Evolutionary conservation across 2,329 filamentous ascomycete genomes (phyloP).

Genomic region (Neurospora crassa): DNA sequence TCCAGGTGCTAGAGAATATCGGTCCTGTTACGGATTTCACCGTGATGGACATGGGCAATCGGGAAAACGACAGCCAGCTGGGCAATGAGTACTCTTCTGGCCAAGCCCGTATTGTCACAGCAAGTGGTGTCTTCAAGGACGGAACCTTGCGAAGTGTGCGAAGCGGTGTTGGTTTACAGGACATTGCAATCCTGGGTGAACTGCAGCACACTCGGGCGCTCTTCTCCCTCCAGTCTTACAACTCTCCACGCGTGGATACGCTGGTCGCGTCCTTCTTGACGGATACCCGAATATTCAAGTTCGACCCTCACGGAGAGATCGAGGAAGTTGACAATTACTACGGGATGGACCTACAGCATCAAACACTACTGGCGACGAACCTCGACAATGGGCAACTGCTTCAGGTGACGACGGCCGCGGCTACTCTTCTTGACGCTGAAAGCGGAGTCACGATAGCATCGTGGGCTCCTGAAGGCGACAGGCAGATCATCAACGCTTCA

Average conservation of each 20-base stretch:
- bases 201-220: slow-evolving; percentile 65
- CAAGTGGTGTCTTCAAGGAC: slow-evolving; percentile 82
- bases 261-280: slow-evolving; percentile 73
- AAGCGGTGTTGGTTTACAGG: slow-evolving; percentile 87
- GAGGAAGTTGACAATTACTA: slow-evolving; percentile 76
- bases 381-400: slow-evolving; percentile 54
- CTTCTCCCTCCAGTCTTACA: slow-evolving; percentile 53
- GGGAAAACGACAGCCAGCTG: slow-evolving; percentile 62
- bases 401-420: slow-evolving; percentile 62
- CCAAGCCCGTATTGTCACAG: slow-evolving; percentile 86
- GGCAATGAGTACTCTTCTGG: slow-evolving; percentile 91
- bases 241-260: slow-evolving; percentile 49
- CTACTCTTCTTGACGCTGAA: slow-evolving; percentile 53
- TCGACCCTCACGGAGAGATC: slow-evolving; percentile 64
- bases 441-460: slow-evolving; percentile 42
- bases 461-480: slow-evolving; percentile 44
- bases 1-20: slow-evolving; percentile 76
- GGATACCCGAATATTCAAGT: slow-evolving; percentile 75
- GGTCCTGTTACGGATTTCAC: slow-evolving; percentile 86
- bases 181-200: slow-evolving; percentile 72
- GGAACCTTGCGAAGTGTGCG: slow-evolving; percentile 83
- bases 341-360: slow-evolving; percentile 58
- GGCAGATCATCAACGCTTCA: slow-evolving; percentile 68
- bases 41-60: slow-evolving; percentile 90
- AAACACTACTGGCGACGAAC: slow-evolving; percentile 63